These are phyloP conservation scores for Trichoderma semiorbis DNA, from an alignment of 2,329 filamentous ascomycete genomes.

Conservation along the genomic window DNA sequence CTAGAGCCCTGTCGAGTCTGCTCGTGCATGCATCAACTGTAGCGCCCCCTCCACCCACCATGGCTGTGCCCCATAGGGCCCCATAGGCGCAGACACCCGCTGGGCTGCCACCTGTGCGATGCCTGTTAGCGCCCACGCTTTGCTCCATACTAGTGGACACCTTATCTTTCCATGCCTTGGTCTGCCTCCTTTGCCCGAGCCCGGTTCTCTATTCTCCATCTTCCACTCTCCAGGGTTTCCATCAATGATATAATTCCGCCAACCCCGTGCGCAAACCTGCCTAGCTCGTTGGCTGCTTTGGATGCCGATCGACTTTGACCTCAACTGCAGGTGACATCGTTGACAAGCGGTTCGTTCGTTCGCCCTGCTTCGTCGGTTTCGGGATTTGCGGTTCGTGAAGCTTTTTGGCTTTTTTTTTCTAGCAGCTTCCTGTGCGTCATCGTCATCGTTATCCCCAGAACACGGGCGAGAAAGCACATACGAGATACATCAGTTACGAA, in stretches of 20 bases:
- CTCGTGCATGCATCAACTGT: background rate
- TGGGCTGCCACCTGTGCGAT: background rate
- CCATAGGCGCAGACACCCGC: too few species aligned
- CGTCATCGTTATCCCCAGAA: background rate
- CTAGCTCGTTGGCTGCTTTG: constrained; percentile 8
- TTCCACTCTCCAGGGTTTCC: background rate
- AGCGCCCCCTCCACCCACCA: background rate
- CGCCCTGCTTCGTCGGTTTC: background rate
- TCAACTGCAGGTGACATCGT: background rate
- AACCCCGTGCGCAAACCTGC: background rate
- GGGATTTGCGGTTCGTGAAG: background rate
- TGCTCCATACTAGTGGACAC: constrained; percentile 6
- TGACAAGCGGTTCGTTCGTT: background rate
- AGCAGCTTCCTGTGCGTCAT: constrained; percentile 2
- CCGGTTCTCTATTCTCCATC: background rate
- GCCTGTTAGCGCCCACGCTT: background rate
- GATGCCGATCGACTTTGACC: background rate
- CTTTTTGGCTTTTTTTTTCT: background rate
- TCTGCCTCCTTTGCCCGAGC: background rate
- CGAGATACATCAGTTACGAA: background rate
- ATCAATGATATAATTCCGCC: background rate
- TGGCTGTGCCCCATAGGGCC: background rate
- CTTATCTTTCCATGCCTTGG: background rate
- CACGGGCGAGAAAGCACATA: background rate
- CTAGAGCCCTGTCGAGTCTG: background rate